These are phyloP conservation scores for Kluyveromyces dobzhanskii DNA, from an alignment of 805 yeast species.

Conservation along the genomic window DNA sequence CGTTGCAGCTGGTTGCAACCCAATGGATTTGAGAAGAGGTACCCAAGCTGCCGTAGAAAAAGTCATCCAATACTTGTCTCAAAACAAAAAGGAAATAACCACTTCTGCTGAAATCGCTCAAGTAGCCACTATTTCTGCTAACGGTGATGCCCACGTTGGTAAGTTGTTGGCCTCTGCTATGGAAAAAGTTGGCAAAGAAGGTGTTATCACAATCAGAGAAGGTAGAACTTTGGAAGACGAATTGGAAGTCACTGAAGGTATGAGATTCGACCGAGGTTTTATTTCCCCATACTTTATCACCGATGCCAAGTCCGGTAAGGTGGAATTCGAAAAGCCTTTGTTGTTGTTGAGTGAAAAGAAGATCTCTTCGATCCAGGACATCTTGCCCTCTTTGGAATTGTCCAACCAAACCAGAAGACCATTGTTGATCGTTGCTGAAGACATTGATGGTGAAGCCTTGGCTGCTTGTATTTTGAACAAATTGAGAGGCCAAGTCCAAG, in stretches of 20 bases:
- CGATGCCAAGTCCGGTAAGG: constrained; percentile 85
- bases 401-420: constrained; percentile 94
- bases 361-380: constrained; percentile 81
- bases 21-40: constrained; percentile 97
- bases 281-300: constrained; percentile 96
- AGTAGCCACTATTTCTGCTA: constrained; percentile 96
- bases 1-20: constrained; percentile 98
- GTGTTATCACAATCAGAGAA: constrained; percentile 95
- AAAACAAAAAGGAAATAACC: constrained; percentile 87
- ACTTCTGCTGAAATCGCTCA: constrained; percentile 93
- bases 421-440: constrained; percentile 87
- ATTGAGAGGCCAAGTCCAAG: constrained; percentile 96
- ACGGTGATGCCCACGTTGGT: constrained; percentile 93
- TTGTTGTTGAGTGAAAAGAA: constrained; percentile 86
- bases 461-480: constrained; percentile 97
- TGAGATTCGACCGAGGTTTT: constrained; percentile 96
- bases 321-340: constrained; percentile 91
- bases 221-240: constrained; percentile 96
- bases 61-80: constrained; percentile 74
- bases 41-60: constrained; percentile 95
- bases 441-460: constrained; percentile 94
- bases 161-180: constrained; percentile 85
- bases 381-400: constrained; percentile 85
- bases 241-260: constrained; percentile 95
- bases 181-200: constrained; percentile 99